A percentile compares a stretch with the other conserved stretches of the same genome.
phyloP scores from a whole-genome alignment of 139 green algal genomes.

The Micractinium conductrix region DNA sequence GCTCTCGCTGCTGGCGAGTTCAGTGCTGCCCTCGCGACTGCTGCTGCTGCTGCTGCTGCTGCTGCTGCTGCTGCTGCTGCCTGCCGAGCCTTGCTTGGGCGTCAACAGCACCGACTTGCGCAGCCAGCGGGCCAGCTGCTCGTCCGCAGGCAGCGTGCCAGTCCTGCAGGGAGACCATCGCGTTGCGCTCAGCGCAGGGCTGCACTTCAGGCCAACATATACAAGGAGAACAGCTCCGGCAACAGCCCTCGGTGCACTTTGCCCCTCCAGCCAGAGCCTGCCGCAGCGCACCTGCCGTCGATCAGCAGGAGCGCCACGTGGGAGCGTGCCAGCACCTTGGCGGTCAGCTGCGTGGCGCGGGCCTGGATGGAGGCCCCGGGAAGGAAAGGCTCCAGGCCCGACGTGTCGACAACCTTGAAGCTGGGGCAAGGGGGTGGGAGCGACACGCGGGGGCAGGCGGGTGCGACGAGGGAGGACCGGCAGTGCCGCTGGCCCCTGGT shows the following conservation, averaged over 20 bases:
- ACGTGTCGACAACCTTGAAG: constrained; percentile 91
- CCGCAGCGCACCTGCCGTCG: constrained; percentile 66
- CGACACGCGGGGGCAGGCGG: too few species aligned
- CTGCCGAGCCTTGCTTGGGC: neutral
- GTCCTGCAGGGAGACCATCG: constrained; percentile 50
- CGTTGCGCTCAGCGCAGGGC: too few species aligned
- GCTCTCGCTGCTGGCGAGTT: too few species aligned
- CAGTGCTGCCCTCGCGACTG: neutral
- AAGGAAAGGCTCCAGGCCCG: constrained; percentile 80
- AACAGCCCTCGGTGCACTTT: too few species aligned
- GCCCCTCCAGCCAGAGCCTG: too few species aligned
- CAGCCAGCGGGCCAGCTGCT: constrained; percentile 82
- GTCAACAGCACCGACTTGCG: neutral
- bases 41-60: neutral
- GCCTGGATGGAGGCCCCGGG: constrained; percentile 64
- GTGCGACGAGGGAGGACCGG: too few species aligned
- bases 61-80: neutral
- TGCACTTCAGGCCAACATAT: neutral
- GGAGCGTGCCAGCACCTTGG: constrained; percentile 52
- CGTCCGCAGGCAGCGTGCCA: constrained; percentile 67
- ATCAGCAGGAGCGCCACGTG: constrained; percentile 83
- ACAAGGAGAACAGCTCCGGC: too few species aligned
- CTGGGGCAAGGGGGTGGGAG: neutral
- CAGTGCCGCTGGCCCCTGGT: too few species aligned
- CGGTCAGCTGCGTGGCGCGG: constrained; percentile 69